Percentiles rank a stretch among this genome's conserved stretches.
Evolutionary conservation across 164 flowering plant species (phyloP).

Genomic region (Liquidambar formosana): DNA sequence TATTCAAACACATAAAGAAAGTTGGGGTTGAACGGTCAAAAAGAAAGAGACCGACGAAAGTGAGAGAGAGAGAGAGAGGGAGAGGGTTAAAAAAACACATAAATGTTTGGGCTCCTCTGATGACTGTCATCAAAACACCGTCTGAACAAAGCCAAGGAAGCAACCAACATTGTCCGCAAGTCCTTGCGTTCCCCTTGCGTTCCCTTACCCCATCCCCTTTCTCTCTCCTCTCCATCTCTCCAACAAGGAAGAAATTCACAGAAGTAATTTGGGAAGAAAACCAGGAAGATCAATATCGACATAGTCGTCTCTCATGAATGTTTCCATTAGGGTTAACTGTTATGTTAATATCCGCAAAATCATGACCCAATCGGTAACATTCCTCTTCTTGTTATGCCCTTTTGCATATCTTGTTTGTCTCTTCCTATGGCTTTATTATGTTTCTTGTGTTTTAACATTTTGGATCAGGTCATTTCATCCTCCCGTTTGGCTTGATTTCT

Average conservation of each 20-base stretch:
- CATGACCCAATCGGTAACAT: conserved; percentile 1
- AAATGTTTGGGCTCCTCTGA: conserved; percentile 2
- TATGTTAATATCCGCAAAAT: background rate
- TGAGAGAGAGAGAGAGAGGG: background rate
- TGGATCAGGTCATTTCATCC: background rate
- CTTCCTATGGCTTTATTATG: background rate
- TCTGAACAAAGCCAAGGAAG: background rate
- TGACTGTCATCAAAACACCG: background rate
- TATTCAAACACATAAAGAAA: background rate
- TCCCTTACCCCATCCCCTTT: no score
- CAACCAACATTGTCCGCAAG: no score
- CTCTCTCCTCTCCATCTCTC: background rate
- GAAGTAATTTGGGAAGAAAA: no score
- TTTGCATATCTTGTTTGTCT: background rate
- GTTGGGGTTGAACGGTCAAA: background rate
- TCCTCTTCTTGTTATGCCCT: background rate
- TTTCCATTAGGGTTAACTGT: background rate
- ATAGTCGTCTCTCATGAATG: background rate
- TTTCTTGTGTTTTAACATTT: background rate
- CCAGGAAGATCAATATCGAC: no score
- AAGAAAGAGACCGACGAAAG: background rate
- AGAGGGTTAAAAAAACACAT: background rate
- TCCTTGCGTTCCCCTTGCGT: no score
- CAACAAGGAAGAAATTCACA: background rate
- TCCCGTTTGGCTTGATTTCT: background rate